A percentile compares a stretch with the other conserved stretches of the same genome.
Conservation (phyloP, 1,284 basidiomycete genomes). For the Rhodotorula sp. region DNA sequence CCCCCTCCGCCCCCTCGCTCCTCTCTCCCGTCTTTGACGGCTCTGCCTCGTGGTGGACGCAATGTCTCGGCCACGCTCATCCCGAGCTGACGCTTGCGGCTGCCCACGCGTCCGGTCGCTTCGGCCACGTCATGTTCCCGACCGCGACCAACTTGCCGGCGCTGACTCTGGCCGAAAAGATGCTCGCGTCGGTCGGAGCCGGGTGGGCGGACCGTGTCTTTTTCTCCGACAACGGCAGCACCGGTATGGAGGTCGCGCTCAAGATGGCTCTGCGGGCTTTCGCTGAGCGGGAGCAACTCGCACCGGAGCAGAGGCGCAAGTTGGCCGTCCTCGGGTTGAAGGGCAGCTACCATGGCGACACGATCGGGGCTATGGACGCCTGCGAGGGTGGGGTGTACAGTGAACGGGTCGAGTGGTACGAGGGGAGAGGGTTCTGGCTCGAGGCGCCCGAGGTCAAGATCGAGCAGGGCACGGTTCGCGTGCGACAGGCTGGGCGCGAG, state of each 20-base stretch:
- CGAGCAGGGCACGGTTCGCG: constrained; percentile 60
- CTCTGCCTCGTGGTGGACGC: constrained; percentile 98
- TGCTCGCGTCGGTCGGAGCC: constrained; percentile 67
- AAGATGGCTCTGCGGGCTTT: constrained; percentile 92
- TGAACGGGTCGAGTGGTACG: constrained; percentile 85
- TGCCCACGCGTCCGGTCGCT: constrained; percentile 84
- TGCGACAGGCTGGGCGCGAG: constrained; percentile 43
- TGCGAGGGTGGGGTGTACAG: constrained; percentile 84
- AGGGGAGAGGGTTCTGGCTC: constrained; percentile 89
- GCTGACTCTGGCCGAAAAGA: constrained; percentile 68
- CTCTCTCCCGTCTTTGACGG: constrained; percentile 78
- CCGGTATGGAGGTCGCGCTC: constrained; percentile 91
- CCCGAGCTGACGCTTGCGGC: constrained; percentile 79
- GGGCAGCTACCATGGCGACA: constrained; percentile 97
- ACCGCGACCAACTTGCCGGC: constrained; percentile 83
- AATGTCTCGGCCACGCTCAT: constrained; percentile 81
- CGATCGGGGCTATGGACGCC: constrained; percentile 96
- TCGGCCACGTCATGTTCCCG: constrained; percentile 96
- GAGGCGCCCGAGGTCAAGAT: constrained; percentile 78
- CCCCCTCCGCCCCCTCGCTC: constrained; percentile 45
- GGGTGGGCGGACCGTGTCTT: constrained; percentile 91
- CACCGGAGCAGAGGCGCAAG: constrained; percentile 46
- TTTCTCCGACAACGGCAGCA: constrained; percentile 92
- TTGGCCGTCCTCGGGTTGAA: constrained; percentile 81
- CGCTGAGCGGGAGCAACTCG: constrained; percentile 56